These are phyloP conservation scores for Ramichloridium luteum DNA, from an alignment of 2,329 filamentous ascomycete species.

Conservation along the genomic window DNA sequence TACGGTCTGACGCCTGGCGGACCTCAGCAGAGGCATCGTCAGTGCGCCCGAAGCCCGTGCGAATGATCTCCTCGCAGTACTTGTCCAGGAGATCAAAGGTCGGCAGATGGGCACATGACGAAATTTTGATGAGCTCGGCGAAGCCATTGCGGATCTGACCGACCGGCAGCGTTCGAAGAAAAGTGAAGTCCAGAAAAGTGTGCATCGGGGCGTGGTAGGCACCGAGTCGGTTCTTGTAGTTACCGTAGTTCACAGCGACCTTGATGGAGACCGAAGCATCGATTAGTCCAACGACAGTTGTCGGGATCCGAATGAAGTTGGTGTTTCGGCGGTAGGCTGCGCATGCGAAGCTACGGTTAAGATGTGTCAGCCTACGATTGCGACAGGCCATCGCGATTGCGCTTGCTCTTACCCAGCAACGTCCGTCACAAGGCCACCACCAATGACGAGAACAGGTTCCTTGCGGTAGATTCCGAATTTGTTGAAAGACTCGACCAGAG, in stretches of 20 bases:
- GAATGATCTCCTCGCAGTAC: constrained; percentile 56
- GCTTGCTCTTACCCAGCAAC: constrained; percentile 51
- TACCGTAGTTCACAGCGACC: constrained; percentile 65
- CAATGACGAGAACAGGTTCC: constrained; percentile 55
- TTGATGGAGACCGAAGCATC: constrained; percentile 67
- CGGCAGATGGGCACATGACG: constrained; percentile 52
- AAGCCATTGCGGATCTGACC: constrained; percentile 63
- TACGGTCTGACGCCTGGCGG: constrained; percentile 49
- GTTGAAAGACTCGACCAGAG: constrained; percentile 62
- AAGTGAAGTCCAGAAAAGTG: constrained; percentile 62
- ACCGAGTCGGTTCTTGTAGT: constrained; percentile 63
- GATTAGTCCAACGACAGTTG: constrained; percentile 62
- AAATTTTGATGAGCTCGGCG: constrained; percentile 65
- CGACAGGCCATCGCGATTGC: constrained; percentile 31
- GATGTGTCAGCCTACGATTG: constrained; percentile 21
- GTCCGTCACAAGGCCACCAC: constrained; percentile 59
- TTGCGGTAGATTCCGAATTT: constrained; percentile 52
- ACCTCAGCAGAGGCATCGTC: constrained; percentile 46
- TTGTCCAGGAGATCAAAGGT: constrained; percentile 58
- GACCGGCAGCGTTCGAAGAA: constrained; percentile 54
- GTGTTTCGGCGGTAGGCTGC: constrained; percentile 60
- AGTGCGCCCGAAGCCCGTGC: constrained; percentile 50
- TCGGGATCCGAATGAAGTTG: constrained; percentile 62
- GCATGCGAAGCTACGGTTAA: constrained; percentile 48
- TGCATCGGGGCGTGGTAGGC: constrained; percentile 59